phyloP scores from a whole-genome alignment of 257 asterid genomes.

The Fraxinus americana region DNA sequence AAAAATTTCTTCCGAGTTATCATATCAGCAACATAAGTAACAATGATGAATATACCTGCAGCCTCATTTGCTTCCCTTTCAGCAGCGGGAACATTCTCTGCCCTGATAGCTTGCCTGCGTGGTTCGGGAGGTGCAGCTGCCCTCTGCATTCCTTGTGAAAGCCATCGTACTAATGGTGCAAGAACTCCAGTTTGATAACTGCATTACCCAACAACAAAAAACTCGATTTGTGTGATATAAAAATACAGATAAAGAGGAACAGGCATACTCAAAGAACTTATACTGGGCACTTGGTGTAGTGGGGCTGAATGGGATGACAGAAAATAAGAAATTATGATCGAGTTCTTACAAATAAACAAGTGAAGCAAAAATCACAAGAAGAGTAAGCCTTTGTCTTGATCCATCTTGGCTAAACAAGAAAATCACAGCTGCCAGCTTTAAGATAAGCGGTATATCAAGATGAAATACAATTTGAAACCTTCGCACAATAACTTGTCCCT shows the following conservation, averaged over 20 bases:
- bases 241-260: slow-evolving; percentile 8
- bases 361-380: slow-evolving; percentile 77
- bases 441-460: slow-evolving; percentile 76
- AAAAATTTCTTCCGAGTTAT: slow-evolving; percentile 1
- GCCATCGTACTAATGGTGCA: slow-evolving; percentile 90
- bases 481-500: slow-evolving; percentile 71
- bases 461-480: slow-evolving; percentile 91
- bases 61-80: slow-evolving; percentile 65
- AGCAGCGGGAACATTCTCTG: slow-evolving; percentile 59
- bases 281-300: not conserved
- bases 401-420: slow-evolving; percentile 97
- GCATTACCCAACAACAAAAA: slow-evolving; percentile 33
- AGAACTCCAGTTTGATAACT: slow-evolving; percentile 98
- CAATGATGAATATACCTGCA: slow-evolving; percentile 46
- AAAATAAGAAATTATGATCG: slow-evolving; percentile 3
- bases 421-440: slow-evolving; percentile 89
- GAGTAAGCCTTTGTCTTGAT: slow-evolving; percentile 79
- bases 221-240: not conserved
- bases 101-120: slow-evolving; percentile 66
- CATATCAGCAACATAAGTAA: slow-evolving; percentile 3
- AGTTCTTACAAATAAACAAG: slow-evolving; percentile 83
- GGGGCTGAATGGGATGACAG: not conserved
- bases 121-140: slow-evolving; percentile 86
- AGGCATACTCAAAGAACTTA: not conserved
- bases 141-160: slow-evolving; percentile 94